Conservation (phyloP, 164 flowering plant species). For the Liriodendron chinense region DNA sequence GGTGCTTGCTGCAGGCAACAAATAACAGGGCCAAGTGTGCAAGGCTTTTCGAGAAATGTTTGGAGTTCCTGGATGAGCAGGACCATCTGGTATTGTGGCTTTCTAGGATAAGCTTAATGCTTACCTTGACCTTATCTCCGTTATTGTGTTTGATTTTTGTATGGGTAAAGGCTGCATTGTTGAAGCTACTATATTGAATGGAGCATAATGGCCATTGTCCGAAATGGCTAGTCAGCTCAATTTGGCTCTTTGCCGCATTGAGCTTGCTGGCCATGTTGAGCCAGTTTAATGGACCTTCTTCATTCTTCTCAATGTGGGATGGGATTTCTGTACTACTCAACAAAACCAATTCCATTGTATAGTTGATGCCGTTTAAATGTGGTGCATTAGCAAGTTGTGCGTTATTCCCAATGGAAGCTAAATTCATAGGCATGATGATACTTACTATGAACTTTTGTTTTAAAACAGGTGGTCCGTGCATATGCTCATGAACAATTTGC, state of each 20-base stretch:
- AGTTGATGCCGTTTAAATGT: too few relatives aligned
- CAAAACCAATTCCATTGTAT: too few relatives aligned
- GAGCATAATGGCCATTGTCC: neutral
- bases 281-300: too few relatives aligned
- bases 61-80: constrained; percentile 79
- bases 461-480: constrained; percentile 82
- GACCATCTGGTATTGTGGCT: constrained; percentile 67
- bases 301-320: too few relatives aligned
- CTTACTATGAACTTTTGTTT: constrained; percentile 1
- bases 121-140: neutral
- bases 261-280: too few relatives aligned
- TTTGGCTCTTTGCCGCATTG: too few relatives aligned
- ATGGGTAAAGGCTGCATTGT: neutral
- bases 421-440: neutral
- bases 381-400: too few relatives aligned
- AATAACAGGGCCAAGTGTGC: constrained; percentile 70
- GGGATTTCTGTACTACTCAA: too few relatives aligned
- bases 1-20: constrained; percentile 52
- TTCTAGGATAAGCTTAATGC: neutral
- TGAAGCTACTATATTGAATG: neutral
- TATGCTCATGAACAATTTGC: constrained; percentile 97
- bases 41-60: constrained; percentile 66
- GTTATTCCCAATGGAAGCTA: too few relatives aligned
- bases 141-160: too few relatives aligned
- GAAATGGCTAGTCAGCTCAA: too few relatives aligned